Evolutionary conservation across 805 yeast species (phyloP).

Genomic region (Ogataea wickerhamii): DNA sequence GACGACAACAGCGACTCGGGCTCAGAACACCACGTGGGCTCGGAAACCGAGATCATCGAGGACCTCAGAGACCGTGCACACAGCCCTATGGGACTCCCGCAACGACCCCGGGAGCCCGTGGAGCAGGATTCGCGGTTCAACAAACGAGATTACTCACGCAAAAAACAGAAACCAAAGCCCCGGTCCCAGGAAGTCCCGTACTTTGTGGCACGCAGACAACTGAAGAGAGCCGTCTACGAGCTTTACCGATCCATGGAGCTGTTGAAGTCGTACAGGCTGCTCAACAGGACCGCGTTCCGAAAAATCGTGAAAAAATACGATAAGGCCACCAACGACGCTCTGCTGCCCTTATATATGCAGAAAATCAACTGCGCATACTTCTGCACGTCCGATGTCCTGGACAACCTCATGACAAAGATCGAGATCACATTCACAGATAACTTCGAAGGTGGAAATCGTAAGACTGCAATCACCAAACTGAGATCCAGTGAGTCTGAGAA

Average conservation of each 20-base stretch:
- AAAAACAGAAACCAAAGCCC: slow-evolving; percentile 9
- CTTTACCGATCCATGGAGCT: slow-evolving; percentile 71
- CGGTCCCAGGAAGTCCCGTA: slow-evolving; percentile 44
- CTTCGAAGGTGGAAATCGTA: slow-evolving; percentile 69
- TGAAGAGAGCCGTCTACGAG: slow-evolving; percentile 67
- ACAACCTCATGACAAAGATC: slow-evolving; percentile 54
- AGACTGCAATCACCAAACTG: slow-evolving; percentile 67
- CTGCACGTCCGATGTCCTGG: slow-evolving; percentile 62
- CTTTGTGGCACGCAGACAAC: slow-evolving; percentile 59
- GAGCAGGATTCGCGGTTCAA: slow-evolving; percentile 30
- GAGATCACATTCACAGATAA: slow-evolving; percentile 65
- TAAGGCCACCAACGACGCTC: slow-evolving; percentile 52
- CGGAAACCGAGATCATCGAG: background rate
- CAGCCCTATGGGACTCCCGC: too few relatives aligned
- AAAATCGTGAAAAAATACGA: slow-evolving; percentile 90
- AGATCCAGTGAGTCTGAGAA: slow-evolving; percentile 41
- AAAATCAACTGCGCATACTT: slow-evolving; percentile 58
- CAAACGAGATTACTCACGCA: slow-evolving; percentile 48
- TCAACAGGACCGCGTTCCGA: slow-evolving; percentile 85
- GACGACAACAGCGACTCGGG: slow-evolving; percentile 16
- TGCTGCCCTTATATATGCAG: slow-evolving; percentile 49
- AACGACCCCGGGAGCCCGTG: background rate
- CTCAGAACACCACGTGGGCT: slow-evolving; percentile 3
- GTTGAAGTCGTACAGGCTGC: slow-evolving; percentile 61
- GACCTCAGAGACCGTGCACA: background rate